Base-by-base conservation (phyloP, 108 stramenopile genomes). In the Asterionellopsis glacialis region DNA sequence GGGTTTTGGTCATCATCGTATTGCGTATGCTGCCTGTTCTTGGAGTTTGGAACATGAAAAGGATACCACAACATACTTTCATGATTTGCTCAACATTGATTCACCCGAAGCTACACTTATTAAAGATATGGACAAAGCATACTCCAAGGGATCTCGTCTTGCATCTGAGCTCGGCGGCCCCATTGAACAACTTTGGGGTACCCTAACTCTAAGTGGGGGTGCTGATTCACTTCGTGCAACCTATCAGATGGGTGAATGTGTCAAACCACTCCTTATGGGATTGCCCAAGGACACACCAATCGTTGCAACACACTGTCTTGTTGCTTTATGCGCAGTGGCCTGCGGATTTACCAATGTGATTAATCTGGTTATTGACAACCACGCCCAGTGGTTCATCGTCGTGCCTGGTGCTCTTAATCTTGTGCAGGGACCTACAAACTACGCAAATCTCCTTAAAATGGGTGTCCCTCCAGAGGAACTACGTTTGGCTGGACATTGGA, bases 1-100 rank as follows among this genome's bases (percentile, higher is more conserved):
- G 94, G 94, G 94, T 53, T 95, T 95, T 64, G 94, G 94, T 54
- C 94, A 95, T 77, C 94, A 95, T 75, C 92, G 94, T 41, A 78
- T 95, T 61, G 94, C 94, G 38, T 93, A 95, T 67, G 78, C 86
- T 19, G 85, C 88, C 50, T 70, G 80, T 40, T 87, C 84, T 24
- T 95, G 94, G 94, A 88, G 84, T 11, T 57, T 93, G 55, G 58
- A 66, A 38, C 42, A 57, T 27, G 75, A 72, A 10, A 33, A 33
- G 33, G 33, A 33, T 33, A 64, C 68, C 7, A 16, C 41, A 22
- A 27, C 15, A n/a, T 64, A 74, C 42, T 95, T 95, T 77, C 94
- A 95, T 74, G 94, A 95, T 70, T 79, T 95, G 49, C 83, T 95
- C 44, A 92, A 84, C 64, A 89, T 95, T 61, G 81, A 93, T 40